Base-by-base conservation (phyloP, 371 early-diverging fungal species). In the Mucor circinelloides region DNA sequence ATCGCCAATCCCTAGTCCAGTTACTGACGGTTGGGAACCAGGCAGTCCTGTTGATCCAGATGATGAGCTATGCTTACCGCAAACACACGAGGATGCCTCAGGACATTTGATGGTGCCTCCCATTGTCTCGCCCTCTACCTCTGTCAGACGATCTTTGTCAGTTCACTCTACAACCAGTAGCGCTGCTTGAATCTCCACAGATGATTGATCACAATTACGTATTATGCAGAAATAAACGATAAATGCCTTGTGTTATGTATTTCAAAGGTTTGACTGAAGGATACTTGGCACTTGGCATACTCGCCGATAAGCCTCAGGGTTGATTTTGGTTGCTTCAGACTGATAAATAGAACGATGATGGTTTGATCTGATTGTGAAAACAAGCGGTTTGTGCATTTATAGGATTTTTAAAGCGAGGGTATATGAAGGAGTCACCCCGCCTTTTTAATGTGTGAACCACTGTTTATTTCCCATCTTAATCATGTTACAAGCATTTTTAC, bases 1-100 rank as follows among this genome's bases (percentile, higher is more conserved):
- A 42, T 77, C 78, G 0, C 78, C 81, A 19, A 58, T 69, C 27
- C 73, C 74, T 13, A 74, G 73, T 38, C 80, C 75, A 19, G 44
- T 40, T n/a, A 66, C 60, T 19, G 61, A 59, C 0, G 52, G 64
- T 50, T 74, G 70, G 70, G 61, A 50, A 5, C 71, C 72, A 6
- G 75, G 75, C 9, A 73, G 73, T 58, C 71, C 74, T 21, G 34
- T 68, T 15, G 71, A 70, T 58, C 13, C 63, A 64, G 8, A 65
- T 54, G 58, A 66, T 13, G 50, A 42, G 15, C 17, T 57, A 44
- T 25, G 31, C 28, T 30, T 60, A 3, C 42, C 57, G 21, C 21
- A 52, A 52, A 23, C 34, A 4, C 36, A 63, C 27, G 73, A 71
- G 27, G 72, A 72, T 46, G 60, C 64, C 34, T 64, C 70, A 42